These are phyloP conservation scores for Rhodotorula sp. DNA, from an alignment of 1,284 basidiomycete genomes.

Conservation along the genomic window DNA sequence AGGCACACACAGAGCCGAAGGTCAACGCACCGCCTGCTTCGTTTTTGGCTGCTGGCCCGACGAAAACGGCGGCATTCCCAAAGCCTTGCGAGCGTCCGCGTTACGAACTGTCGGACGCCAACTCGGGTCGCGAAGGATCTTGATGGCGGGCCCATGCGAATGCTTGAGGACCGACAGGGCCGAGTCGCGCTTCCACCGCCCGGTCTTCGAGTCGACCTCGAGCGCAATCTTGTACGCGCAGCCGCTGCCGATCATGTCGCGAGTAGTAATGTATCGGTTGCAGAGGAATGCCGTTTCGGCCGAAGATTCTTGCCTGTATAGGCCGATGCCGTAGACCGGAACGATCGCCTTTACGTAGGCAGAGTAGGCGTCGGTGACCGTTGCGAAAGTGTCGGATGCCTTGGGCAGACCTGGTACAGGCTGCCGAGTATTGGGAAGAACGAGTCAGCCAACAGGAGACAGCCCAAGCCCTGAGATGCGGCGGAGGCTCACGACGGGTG, in stretches of 20 bases:
- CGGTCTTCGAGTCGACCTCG: too few relatives aligned
- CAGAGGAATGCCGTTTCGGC: not conserved
- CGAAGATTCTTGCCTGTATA: not conserved
- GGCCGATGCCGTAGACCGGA: not conserved
- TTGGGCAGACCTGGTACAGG: not conserved
- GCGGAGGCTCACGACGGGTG: too few relatives aligned
- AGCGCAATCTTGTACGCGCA: not conserved
- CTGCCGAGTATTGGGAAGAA: not conserved
- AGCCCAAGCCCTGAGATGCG: too few relatives aligned
- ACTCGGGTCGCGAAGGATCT: not conserved
- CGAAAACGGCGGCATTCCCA: not conserved
- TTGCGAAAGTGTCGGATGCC: not conserved
- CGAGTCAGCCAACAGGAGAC: too few relatives aligned
- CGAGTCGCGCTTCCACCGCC: not conserved
- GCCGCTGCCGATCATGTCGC: not conserved
- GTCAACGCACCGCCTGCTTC: too few relatives aligned
- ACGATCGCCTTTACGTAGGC: slow-evolving; percentile 1
- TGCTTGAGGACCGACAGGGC: not conserved
- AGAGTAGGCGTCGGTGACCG: not conserved
- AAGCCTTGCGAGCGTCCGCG: not conserved
- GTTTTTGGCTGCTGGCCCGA: too few relatives aligned
- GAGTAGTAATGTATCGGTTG: not conserved
- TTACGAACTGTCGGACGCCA: not conserved
- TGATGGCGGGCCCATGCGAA: not conserved
- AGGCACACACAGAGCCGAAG: too few relatives aligned